Evolutionary conservation across 2,329 filamentous ascomycete genomes (phyloP), one percentile per base, ranked within the genome.

Genomic region (Calonectria pseudoreteaudii): DNA sequence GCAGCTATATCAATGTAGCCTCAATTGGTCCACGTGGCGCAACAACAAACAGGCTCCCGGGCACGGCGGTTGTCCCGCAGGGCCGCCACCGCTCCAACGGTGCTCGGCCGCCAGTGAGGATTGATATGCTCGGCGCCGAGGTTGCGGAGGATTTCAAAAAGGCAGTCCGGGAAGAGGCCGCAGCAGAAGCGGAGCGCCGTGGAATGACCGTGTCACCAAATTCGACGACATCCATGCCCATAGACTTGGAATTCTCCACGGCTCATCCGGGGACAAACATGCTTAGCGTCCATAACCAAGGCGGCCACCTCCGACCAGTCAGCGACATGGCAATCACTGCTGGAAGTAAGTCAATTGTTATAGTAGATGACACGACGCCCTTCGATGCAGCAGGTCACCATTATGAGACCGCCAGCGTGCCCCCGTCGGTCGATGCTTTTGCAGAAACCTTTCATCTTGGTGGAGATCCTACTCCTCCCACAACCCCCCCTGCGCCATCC

Each of bases 261-360:
- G 85, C 86, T 16, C 85, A 87, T 69, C 80, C 88, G 77, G 86
- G 87, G 30, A 85, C 85, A 11, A 81, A 71, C 30, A 80, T 74
- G 4, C 80, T 86, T n/a, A 84, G 85, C n/a, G 80, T 82, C 28
- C 78, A 84, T 6, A 76, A 79, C 7, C 80, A 81, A 9, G 74
- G 82, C 8, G 77, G 84, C 11, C 84, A 73, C 72, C 81, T 76
- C 68, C 84, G 89, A 56, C 88, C 89, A 1, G 78, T 82, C 16
- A 91, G 90, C 75, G 90, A 91, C 73, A 86, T 87, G 77, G 90
- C 84, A 8, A 90, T 96, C 56, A 97, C 95, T 0, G 88, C 89
- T 14, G 94, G 95, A n/a, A 98, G 95, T 87, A 93, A 96, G 81
- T 98, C 95, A 0, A 97, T 98, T 77, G 90, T 98, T 70, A 97